Base-by-base conservation (phyloP, 108 stramenopile species). In the Nannochloropsis oceanica region DNA sequence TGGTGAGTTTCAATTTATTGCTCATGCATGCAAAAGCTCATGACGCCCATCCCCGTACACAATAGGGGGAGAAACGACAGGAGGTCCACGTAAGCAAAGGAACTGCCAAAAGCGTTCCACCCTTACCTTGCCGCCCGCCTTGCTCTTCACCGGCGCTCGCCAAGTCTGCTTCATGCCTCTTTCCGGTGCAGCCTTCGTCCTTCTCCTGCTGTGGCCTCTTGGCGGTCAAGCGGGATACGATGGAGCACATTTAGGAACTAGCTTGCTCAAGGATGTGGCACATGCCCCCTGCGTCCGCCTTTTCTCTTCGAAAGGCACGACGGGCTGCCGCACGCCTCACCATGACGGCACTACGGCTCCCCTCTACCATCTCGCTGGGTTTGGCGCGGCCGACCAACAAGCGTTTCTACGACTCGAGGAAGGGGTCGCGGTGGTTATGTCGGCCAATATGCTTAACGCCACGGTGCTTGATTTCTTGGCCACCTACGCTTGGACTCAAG, bases 281-380 rank as follows among this genome's bases (percentile, higher is more conserved):
- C 87, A 88, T 13, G 84, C 84, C 34, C 89, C 89, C 43, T 89
- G 89, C 25, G 89, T 89, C 81, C 89, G 89, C 20, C 88, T 89
- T 34, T 89, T 89, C 27, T 82, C 83, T 44, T 26, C 81, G 25
- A 25, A 43, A 42, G 88, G 88, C 7, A 87, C 88, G 81, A 83
- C 88, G 12, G 89, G 89, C 26, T 89, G 89, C 85, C 88, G 88
- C 11, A 79, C 87, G 26, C 24, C 14, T 25, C 13, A 22, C 11
- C 81, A 26, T 43, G 85, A 86, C 13, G 87, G 84, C 7, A 84
- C 87, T 1, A 42, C 44, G n/a, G 87, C 86, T 7, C 88, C 87
- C 81, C 85, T 88, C 18, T 25, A 87, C 80, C 81, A 85, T 13
- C 59, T 73, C 9, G n/a, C 22, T n/a, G 59, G 59, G n/a, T 73